phyloP scores from a whole-genome alignment of 345 rosid genomes.

The Brassica cretica region DNA sequence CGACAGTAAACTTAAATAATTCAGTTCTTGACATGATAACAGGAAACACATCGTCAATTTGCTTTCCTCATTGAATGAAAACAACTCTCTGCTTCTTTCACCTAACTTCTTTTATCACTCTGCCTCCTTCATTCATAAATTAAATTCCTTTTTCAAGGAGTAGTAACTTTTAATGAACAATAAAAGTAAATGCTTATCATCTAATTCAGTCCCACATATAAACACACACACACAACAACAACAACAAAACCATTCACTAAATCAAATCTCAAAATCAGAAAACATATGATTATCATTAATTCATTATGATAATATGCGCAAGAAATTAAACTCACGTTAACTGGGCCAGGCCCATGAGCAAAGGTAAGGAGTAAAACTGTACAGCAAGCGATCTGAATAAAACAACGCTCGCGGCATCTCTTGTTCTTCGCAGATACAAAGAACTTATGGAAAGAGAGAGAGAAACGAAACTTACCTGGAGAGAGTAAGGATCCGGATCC shows the following conservation, averaged over 20 bases:
- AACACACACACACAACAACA: neutral
- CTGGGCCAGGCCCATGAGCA: slow-evolving; percentile 28
- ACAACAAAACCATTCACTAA: neutral
- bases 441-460: slow-evolving; percentile 5
- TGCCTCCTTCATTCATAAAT: slow-evolving; percentile 12
- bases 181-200: neutral
- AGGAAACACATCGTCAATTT: slow-evolving; percentile 37
- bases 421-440: neutral
- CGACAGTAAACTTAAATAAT: slow-evolving; percentile 29
- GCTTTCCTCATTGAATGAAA: slow-evolving; percentile 31
- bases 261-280: neutral
- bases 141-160: neutral
- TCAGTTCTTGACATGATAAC: slow-evolving; percentile 18
- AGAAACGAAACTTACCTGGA: neutral
- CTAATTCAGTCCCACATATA: neutral
- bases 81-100: slow-evolving; percentile 6
- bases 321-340: neutral
- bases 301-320: neutral
- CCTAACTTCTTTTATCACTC: slow-evolving; percentile 26
- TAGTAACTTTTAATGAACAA: neutral
- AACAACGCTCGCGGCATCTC: slow-evolving; percentile 22
- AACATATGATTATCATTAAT: neutral
- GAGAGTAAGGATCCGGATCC: slow-evolving; percentile 21
- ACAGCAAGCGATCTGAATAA: neutral
- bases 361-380: neutral